Base-by-base conservation (phyloP, 2,329 filamentous ascomycete species). In the Macrophomina phaseolina region DNA sequence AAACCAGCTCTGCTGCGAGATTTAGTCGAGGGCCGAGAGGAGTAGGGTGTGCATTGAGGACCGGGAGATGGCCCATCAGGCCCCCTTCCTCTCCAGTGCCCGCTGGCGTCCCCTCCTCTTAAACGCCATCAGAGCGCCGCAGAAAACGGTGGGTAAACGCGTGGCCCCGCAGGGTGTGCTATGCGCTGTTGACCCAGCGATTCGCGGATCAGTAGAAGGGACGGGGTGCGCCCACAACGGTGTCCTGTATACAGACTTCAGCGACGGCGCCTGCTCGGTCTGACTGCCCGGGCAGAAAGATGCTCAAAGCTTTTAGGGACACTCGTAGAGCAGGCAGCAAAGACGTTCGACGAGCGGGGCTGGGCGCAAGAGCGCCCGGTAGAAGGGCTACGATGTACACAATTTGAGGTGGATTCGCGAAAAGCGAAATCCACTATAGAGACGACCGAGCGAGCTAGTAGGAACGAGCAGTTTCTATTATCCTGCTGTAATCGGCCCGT, bases 231-330 rank as follows among this genome's bases (percentile, higher is more conserved):
- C 53, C 12, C 53, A 42, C n/a, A 1, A 32, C 36, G 9, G 58
- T 38, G 58, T n/a, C 58, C 58, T 62, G 34, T 38, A 62, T 62
- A 8, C 45, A 48, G 42, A 62, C 45, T 38, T 49, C 18, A 61
- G 56, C 42, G 42, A 48, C 56, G 56, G 56, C 36, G 28, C 8
- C 56, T 36, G 36, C 23, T 48, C 56, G 42, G 56, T 11, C 40
- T 48, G 56, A 48, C 56, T 2, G 42, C 9, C 30, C 42, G 56
- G 28, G 40, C 42, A 61, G 55, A 53, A 53, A 12, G 30, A 34
- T 8, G 51, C 30, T 7, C 23, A 61, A 46, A 38, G 28, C 30
- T 2, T 16, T 36, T 48, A 28, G 40, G 30, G 38, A 36, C 48
- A 48, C 28, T 48, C 56, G 56, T 30, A 28, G 5, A 28, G 56